phyloP scores from a whole-genome alignment of 164 flowering plant species.

The Vitis rupestris region DNA sequence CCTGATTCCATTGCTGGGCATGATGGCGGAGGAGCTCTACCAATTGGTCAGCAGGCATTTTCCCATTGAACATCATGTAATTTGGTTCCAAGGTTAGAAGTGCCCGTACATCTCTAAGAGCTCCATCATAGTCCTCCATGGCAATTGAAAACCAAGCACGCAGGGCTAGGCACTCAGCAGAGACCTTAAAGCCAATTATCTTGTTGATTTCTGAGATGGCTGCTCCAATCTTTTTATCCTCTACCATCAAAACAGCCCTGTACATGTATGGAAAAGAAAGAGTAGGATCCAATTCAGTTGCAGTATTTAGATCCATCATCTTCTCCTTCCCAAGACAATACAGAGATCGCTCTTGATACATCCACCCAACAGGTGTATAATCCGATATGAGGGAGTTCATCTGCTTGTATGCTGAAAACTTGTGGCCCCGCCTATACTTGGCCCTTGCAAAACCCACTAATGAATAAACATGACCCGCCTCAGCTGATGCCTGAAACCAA shows the following conservation, averaged over 20 bases:
- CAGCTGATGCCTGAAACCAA: conserved; percentile 77
- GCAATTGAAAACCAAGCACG: conserved; percentile 80
- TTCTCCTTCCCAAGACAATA: conserved; percentile 76
- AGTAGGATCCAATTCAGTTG: conserved; percentile 87
- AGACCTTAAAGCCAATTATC: conserved; percentile 71
- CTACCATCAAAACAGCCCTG: conserved; percentile 59
- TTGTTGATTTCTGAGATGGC: conserved; percentile 74
- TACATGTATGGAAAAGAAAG: conserved; percentile 85
- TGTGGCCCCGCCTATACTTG: conserved; percentile 73
- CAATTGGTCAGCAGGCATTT: conserved; percentile 57
- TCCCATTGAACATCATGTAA: conserved; percentile 77
- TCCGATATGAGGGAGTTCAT: conserved; percentile 67
- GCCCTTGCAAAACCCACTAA: conserved; percentile 77
- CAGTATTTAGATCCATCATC: conserved; percentile 61
- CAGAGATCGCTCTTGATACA: conserved; percentile 88
- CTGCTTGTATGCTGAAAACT: conserved; percentile 68
- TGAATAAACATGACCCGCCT: conserved; percentile 80
- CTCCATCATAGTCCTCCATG: conserved; percentile 69
- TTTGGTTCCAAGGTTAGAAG: conserved; percentile 74
- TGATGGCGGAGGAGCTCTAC: conserved; percentile 62
- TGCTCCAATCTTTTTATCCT: conserved; percentile 54
- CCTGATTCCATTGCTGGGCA: conserved; percentile 73
- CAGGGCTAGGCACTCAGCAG: conserved; percentile 85
- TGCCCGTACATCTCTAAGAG: conserved; percentile 74
- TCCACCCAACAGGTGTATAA: conserved; percentile 73